phyloP scores from a whole-genome alignment of 1,284 basidiomycete genomes.

The Coniferiporia weirii region DNA sequence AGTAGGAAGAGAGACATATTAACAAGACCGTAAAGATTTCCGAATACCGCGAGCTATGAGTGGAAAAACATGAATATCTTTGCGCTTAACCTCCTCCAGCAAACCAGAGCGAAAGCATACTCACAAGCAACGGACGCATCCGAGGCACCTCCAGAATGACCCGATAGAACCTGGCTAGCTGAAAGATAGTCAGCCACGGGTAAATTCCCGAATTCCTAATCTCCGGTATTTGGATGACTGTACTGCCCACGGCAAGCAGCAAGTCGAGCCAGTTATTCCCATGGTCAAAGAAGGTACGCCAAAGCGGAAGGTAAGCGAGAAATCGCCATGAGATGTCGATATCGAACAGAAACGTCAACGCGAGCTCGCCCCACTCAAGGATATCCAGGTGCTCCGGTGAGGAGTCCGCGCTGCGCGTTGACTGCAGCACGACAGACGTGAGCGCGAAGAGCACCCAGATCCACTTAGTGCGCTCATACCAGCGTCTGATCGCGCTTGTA shows the following conservation, averaged over 20 bases:
- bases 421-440: slow-evolving; percentile 72
- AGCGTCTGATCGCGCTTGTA: slow-evolving; percentile 44
- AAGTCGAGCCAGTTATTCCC: slow-evolving; percentile 77
- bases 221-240: slow-evolving; percentile 82
- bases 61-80: slow-evolving; percentile 17
- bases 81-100: slow-evolving; percentile 4
- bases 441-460: slow-evolving; percentile 79
- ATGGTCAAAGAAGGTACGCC: slow-evolving; percentile 72
- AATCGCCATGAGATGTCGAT: slow-evolving; percentile 83
- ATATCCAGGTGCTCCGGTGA: slow-evolving; percentile 41
- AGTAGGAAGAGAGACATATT: slow-evolving; percentile 96
- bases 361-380: slow-evolving; percentile 68
- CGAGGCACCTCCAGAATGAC: slow-evolving; percentile 87
- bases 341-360: slow-evolving; percentile 82
- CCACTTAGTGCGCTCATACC: slow-evolving; percentile 62
- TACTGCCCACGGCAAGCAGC: slow-evolving; percentile 75
- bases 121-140: slow-evolving; percentile 75
- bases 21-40: slow-evolving; percentile 85
- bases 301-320: slow-evolving; percentile 72
- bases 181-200: slow-evolving; percentile 90
- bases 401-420: slow-evolving; percentile 61
- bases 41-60: slow-evolving; percentile 77
- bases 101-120: slow-evolving; percentile 23
- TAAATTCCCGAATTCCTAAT: slow-evolving; percentile 68
- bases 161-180: slow-evolving; percentile 87